Percentiles rank a stretch among this genome's conserved stretches.
Conservation (phyloP, 208 protist species). For the Trypanosoma avium region DNA sequence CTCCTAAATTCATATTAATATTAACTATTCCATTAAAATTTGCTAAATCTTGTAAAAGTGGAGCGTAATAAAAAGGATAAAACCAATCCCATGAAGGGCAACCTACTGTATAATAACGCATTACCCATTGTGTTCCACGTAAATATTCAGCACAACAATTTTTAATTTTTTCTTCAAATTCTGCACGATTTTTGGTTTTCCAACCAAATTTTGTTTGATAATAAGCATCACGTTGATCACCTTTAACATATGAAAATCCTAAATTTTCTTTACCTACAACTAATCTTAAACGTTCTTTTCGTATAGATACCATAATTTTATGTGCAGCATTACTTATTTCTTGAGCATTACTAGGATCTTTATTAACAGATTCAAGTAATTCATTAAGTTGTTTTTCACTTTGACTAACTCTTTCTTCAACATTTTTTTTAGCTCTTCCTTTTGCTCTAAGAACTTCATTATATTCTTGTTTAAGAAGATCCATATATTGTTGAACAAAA, state of each 20-base stretch:
- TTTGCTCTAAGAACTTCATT: conserved; percentile 49
- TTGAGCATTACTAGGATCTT: conserved; percentile 48
- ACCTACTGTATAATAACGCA: conserved; percentile 99
- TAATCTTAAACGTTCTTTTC: conserved; percentile 65
- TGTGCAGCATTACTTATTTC: conserved; percentile 61
- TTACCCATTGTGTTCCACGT: conserved; percentile 98
- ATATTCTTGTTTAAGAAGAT: conserved; percentile 67
- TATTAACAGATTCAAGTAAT: conserved; percentile 1
- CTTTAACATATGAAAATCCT: conserved; percentile 76
- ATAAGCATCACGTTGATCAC: conserved; percentile 75
- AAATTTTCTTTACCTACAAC: conserved; percentile 72
- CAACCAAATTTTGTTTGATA: conserved; percentile 88
- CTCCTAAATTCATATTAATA: conserved; percentile 64
- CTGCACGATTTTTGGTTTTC: conserved; percentile 27
- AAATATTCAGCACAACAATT: conserved; percentile 92
- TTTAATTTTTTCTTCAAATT: conserved; percentile 69
- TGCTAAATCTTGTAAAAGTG: conserved; percentile 92
- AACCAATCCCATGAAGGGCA: conserved; percentile 98
- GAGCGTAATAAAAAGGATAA: conserved; percentile 99
- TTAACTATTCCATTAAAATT: conserved; percentile 54
- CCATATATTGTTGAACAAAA: conserved; percentile 55
- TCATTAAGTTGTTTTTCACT: conserved; percentile 25
- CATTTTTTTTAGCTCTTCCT: conserved; percentile 70
- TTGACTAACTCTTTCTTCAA: conserved; percentile 67
- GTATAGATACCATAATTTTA: conserved; percentile 31